A percentile compares a stretch with the other conserved stretches of the same genome.
Conservation (phyloP, 108 stramenopile species). For the Chaetoceros muelleri region DNA sequence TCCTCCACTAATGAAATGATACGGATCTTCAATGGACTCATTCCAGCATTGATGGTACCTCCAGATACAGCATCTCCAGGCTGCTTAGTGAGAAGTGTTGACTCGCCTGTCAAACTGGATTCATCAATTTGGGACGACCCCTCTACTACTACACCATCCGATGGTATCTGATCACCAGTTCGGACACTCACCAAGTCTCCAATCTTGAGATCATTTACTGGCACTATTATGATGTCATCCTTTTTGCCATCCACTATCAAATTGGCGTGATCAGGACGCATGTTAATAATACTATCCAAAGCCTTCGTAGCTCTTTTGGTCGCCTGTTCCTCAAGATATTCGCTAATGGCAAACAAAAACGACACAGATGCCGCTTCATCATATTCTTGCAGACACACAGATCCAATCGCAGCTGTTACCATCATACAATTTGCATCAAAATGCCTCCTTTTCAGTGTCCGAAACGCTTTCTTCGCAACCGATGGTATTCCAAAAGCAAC, state of each 20-base stretch:
- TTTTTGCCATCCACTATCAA: slow-evolving; percentile 39
- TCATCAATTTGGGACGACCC: slow-evolving; percentile 85
- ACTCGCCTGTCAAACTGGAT: slow-evolving; percentile 88
- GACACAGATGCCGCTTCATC: slow-evolving; percentile 82
- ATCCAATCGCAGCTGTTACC: slow-evolving; percentile 77
- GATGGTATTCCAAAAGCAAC: slow-evolving; percentile 75
- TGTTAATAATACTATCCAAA: slow-evolving; percentile 46
- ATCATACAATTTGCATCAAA: slow-evolving; percentile 91
- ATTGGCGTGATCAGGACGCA: slow-evolving; percentile 79
- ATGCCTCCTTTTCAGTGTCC: slow-evolving; percentile 46
- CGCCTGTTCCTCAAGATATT: slow-evolving; percentile 67
- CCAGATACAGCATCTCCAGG: slow-evolving; percentile 55
- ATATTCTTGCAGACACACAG: slow-evolving; percentile 59
- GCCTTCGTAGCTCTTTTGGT: slow-evolving; percentile 64
- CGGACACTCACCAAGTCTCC: slow-evolving; percentile 77
- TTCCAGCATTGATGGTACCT: slow-evolving; percentile 78
- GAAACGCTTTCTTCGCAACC: slow-evolving; percentile 55
- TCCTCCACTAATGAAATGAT: slow-evolving; percentile 66
- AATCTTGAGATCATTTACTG: slow-evolving; percentile 51
- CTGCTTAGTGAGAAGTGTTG: slow-evolving; percentile 55
- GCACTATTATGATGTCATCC: slow-evolving; percentile 50
- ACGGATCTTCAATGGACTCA: slow-evolving; percentile 49
- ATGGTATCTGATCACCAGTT: slow-evolving; percentile 90
- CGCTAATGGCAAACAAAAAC: slow-evolving; percentile 75
- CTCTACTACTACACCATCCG: slow-evolving; percentile 83